Evolutionary conservation across 2,329 filamentous ascomycete species (phyloP).

Genomic region (Penicillium sclerotiorum): DNA sequence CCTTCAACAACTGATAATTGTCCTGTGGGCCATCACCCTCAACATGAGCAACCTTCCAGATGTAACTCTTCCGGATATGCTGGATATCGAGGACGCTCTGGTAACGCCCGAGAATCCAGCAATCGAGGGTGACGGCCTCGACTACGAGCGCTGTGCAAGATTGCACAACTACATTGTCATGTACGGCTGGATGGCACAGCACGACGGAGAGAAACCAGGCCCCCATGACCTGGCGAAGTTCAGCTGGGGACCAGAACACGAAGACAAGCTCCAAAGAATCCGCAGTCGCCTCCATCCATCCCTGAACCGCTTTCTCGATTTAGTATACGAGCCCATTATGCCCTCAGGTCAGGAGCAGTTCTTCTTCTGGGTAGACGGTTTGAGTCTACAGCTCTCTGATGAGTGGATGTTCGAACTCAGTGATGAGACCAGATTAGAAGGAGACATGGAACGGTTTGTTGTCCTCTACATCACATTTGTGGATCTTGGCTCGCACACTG

Average conservation of each 20-base stretch:
- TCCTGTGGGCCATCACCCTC: no score
- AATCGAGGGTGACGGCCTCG: constrained; percentile 9
- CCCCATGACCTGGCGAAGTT: constrained; percentile 10
- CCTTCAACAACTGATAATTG: no score
- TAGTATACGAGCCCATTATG: constrained; percentile 13
- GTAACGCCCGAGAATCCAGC: constrained; percentile 12
- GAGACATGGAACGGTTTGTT: constrained; percentile 14
- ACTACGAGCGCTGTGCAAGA: constrained; percentile 22
- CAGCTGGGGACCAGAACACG: background rate
- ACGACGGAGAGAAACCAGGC: constrained; percentile 10
- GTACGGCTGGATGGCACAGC: constrained; percentile 22
- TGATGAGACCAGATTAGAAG: constrained; percentile 8
- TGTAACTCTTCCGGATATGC: no score
- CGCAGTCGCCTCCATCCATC: constrained; percentile 13
- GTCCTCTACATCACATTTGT: constrained; percentile 14
- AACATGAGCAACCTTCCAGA: no score
- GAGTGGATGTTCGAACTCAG: constrained; percentile 5
- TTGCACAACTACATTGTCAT: constrained; percentile 26
- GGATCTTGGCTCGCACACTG: constrained; percentile 13
- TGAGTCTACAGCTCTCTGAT: constrained; percentile 9
- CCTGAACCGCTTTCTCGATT: constrained; percentile 12
- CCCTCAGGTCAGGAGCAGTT: constrained; percentile 1
- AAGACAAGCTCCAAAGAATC: constrained; percentile 2
- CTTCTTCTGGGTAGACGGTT: constrained; percentile 20
- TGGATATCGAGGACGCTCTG: constrained; percentile 17